phyloP scores from a whole-genome alignment of 192 early-diverging fungal species.

The Spinellus fusiger region DNA sequence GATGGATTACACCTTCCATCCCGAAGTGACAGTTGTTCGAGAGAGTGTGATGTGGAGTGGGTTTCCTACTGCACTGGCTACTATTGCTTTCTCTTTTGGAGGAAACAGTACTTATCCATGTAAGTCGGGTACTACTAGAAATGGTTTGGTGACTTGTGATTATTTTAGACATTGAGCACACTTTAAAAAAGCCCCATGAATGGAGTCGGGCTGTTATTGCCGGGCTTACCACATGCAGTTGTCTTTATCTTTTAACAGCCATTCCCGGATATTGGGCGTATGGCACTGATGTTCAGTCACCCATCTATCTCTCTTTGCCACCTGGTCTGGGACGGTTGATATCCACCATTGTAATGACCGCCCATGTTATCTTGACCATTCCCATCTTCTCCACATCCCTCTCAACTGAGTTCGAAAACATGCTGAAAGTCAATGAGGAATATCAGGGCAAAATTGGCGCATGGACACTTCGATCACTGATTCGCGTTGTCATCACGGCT shows the following conservation, averaged over 20 bases:
- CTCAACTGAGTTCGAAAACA: slow-evolving; percentile 69
- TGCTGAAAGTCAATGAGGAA: slow-evolving; percentile 50
- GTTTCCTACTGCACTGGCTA: slow-evolving; percentile 71
- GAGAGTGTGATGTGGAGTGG: slow-evolving; percentile 54
- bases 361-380: slow-evolving; percentile 76
- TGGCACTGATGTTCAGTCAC: slow-evolving; percentile 58
- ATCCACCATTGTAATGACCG: slow-evolving; percentile 67
- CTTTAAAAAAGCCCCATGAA: slow-evolving; percentile 64
- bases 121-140: background rate
- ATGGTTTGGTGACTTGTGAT: background rate
- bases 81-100: slow-evolving; percentile 80
- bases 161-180: slow-evolving; percentile 59
- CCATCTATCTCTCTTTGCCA: slow-evolving; percentile 70
- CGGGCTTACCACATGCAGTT: slow-evolving; percentile 57
- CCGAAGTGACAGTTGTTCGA: slow-evolving; percentile 34
- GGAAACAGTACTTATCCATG: slow-evolving; percentile 80
- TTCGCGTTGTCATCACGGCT: slow-evolving; percentile 54
- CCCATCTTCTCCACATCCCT: slow-evolving; percentile 74
- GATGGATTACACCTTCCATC: slow-evolving; percentile 34
- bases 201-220: slow-evolving; percentile 65
- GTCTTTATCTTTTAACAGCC: slow-evolving; percentile 65
- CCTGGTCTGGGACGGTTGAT: slow-evolving; percentile 51
- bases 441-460: slow-evolving; percentile 43
- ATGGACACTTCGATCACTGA: slow-evolving; percentile 45
- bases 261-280: slow-evolving; percentile 68